These are phyloP conservation scores for Cladosporium sp. DNA, from an alignment of 2,329 filamentous ascomycete genomes.

Conservation along the genomic window DNA sequence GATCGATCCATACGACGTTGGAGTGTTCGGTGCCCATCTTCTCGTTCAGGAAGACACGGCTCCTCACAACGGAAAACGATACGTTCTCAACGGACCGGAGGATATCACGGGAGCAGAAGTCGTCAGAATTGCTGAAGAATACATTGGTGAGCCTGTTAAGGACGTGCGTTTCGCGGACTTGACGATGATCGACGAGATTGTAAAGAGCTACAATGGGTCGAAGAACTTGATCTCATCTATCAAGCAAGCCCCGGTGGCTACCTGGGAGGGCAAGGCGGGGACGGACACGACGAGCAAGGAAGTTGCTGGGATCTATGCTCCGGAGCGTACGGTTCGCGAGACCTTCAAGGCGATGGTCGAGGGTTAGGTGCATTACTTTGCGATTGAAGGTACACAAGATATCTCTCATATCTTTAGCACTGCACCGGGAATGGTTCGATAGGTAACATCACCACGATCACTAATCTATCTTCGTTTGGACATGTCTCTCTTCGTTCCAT, in stretches of 20 bases:
- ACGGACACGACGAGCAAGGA: slow-evolving; percentile 26
- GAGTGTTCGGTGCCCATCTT: slow-evolving; percentile 35
- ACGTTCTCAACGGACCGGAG: slow-evolving; percentile 39
- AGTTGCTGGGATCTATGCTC: slow-evolving; percentile 29
- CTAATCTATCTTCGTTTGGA: too few relatives aligned
- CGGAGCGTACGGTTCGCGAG: slow-evolving; percentile 23
- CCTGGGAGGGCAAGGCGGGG: slow-evolving; percentile 33
- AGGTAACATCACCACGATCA: too few relatives aligned
- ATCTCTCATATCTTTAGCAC: too few relatives aligned
- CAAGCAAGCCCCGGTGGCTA: slow-evolving; percentile 20
- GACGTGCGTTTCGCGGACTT: slow-evolving; percentile 19
- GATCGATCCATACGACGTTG: slow-evolving; percentile 29
- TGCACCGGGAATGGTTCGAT: too few relatives aligned
- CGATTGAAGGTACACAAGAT: too few relatives aligned
- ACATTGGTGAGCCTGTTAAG: slow-evolving; percentile 27
- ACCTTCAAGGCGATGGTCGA: neutral
- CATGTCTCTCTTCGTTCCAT: too few relatives aligned
- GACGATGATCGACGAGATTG: slow-evolving; percentile 29
- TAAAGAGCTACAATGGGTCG: neutral
- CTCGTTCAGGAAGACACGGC: slow-evolving; percentile 28
- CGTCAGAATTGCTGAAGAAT: slow-evolving; percentile 34
- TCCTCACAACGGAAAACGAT: slow-evolving; percentile 32
- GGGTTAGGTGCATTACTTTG: too few relatives aligned
- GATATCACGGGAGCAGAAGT: slow-evolving; percentile 36
- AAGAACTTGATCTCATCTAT: slow-evolving; percentile 31